phyloP scores from a whole-genome alignment of 2,329 filamentous ascomycete species.

The Fusarium subglutinans region DNA sequence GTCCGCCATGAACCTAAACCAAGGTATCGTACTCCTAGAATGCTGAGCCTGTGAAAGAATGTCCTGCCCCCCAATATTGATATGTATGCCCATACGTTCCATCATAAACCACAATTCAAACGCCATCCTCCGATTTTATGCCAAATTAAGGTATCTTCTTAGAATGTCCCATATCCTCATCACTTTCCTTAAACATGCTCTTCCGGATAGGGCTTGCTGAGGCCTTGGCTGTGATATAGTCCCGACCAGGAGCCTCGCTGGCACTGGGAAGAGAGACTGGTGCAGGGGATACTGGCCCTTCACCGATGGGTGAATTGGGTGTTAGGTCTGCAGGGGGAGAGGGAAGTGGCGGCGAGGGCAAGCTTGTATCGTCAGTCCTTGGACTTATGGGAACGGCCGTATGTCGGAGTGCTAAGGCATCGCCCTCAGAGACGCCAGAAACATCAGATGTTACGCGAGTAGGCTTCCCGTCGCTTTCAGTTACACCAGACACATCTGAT shows the following conservation, averaged over 20 bases:
- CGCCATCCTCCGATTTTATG: slow-evolving; percentile 16
- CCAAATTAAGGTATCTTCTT: slow-evolving; percentile 10
- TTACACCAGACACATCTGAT: slow-evolving; percentile 36
- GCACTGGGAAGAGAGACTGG: slow-evolving; percentile 44
- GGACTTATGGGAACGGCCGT: slow-evolving; percentile 32
- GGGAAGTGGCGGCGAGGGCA: slow-evolving; percentile 16
- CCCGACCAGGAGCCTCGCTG: slow-evolving; percentile 37
- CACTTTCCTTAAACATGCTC: slow-evolving; percentile 55
- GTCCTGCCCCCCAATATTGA: slow-evolving; percentile 10
- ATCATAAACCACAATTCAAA: slow-evolving; percentile 13
- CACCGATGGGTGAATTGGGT: slow-evolving; percentile 10
- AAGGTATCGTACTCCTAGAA: slow-evolving; percentile 8
- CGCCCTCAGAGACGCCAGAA: slow-evolving; percentile 36
- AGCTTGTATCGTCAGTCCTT: slow-evolving; percentile 13
- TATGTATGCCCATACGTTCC: not conserved
- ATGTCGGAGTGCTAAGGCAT: slow-evolving; percentile 32
- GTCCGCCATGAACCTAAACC: slow-evolving; percentile 4
- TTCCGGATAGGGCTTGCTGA: slow-evolving; percentile 45
- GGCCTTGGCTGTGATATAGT: slow-evolving; percentile 43
- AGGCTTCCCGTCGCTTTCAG: slow-evolving; percentile 5
- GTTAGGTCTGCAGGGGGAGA: slow-evolving; percentile 20
- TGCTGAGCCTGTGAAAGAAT: slow-evolving; percentile 28
- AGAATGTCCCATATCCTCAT: slow-evolving; percentile 50
- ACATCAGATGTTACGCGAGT: slow-evolving; percentile 37
- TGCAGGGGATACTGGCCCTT: not conserved